Evolutionary conservation across 192 early-diverging fungal genomes (phyloP).

Genomic region (Chytriomyces sp.): DNA sequence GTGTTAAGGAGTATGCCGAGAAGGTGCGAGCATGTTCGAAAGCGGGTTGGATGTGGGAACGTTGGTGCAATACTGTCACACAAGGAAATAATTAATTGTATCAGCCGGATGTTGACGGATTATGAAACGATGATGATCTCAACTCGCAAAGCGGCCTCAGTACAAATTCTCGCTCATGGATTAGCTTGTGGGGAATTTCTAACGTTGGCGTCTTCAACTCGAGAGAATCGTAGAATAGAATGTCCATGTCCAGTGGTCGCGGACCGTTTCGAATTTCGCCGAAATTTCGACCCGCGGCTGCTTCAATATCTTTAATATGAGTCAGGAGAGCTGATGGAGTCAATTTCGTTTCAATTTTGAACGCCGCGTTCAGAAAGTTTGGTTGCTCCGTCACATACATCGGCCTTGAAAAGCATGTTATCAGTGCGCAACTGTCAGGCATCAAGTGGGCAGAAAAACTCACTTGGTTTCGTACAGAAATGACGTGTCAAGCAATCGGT

Average conservation of each 20-base stretch:
- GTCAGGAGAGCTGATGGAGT: slow-evolving; percentile 73
- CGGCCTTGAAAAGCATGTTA: slow-evolving; percentile 46
- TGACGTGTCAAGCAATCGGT: slow-evolving; percentile 81
- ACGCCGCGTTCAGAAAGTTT: slow-evolving; percentile 86
- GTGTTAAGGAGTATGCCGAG: slow-evolving; percentile 62
- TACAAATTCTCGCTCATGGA: slow-evolving; percentile 95
- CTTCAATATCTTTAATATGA: slow-evolving; percentile 84
- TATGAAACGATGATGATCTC: slow-evolving; percentile 37
- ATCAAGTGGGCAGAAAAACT: neutral
- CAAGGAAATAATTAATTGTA: neutral
- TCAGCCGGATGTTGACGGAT: neutral
- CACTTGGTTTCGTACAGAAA: slow-evolving; percentile 91
- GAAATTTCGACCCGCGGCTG: slow-evolving; percentile 76
- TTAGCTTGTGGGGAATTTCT: slow-evolving; percentile 85
- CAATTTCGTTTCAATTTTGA: slow-evolving; percentile 79
- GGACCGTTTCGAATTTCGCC: slow-evolving; percentile 76
- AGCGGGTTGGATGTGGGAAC: slow-evolving; percentile 87
- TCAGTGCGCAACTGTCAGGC: neutral
- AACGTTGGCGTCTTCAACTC: slow-evolving; percentile 69
- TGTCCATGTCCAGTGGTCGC: slow-evolving; percentile 93
- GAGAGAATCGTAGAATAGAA: slow-evolving; percentile 86
- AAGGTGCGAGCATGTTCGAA: slow-evolving; percentile 75
- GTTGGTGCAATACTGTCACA: slow-evolving; percentile 77
- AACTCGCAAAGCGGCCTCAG: slow-evolving; percentile 91
- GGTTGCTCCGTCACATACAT: slow-evolving; percentile 97